These are phyloP conservation scores for Rauvolfia tetraphylla DNA, from an alignment of 257 asterid species.

Conservation along the genomic window DNA sequence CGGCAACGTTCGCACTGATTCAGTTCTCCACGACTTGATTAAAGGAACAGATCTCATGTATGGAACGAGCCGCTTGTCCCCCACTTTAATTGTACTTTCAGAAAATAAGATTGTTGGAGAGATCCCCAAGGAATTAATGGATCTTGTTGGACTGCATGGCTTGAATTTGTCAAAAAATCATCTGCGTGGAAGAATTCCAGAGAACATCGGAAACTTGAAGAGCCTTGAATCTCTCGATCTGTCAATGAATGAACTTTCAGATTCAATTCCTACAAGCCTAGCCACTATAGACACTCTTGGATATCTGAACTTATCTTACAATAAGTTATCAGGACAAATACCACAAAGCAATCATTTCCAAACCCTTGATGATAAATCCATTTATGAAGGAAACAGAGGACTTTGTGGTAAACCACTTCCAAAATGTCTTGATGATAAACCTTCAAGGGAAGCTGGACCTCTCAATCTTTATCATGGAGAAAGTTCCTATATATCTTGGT, in stretches of 20 bases:
- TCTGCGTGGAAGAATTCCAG: conserved; percentile 24
- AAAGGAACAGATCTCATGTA: conserved; percentile 12
- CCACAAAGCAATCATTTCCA: conserved; percentile 33
- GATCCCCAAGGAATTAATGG: conserved; percentile 2
- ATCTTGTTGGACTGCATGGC: not conserved
- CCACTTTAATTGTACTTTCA: conserved; percentile 4
- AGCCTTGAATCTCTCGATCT: conserved; percentile 26
- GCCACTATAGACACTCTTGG: conserved; percentile 24
- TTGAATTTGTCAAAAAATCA: conserved; percentile 20
- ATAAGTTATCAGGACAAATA: conserved; percentile 23
- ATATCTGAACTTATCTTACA: conserved; percentile 26
- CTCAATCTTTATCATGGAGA: not conserved
- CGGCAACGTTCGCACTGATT: too few relatives aligned
- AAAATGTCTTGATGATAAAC: not conserved
- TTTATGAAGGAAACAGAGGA: conserved; percentile 1
- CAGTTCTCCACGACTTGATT: too few relatives aligned
- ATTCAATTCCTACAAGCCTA: conserved; percentile 22
- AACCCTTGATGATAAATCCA: conserved; percentile 10
- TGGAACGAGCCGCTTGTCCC: too few relatives aligned
- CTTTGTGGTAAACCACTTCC: not conserved
- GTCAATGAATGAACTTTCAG: conserved; percentile 17
- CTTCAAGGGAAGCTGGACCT: not conserved
- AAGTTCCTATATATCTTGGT: not conserved
- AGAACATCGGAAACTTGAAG: conserved; percentile 23
- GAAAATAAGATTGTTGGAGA: conserved; percentile 6